These are phyloP conservation scores for Wickerhamiella hasegawae DNA, from an alignment of 805 yeast species.

Conservation along the genomic window DNA sequence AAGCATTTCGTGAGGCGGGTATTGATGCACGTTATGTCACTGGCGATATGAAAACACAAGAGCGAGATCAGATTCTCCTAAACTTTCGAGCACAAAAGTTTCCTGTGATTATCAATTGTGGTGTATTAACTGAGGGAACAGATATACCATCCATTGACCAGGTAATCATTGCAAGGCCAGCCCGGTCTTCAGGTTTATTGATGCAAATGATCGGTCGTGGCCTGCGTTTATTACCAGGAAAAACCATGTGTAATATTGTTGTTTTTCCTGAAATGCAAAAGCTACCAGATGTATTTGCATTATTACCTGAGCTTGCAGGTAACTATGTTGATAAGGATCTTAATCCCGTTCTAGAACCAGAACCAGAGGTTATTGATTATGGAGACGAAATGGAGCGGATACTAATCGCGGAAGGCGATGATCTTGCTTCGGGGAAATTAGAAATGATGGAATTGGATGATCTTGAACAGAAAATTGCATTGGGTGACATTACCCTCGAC, in stretches of 20 bases:
- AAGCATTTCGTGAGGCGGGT: constrained; percentile 39
- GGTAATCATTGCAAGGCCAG: constrained; percentile 63
- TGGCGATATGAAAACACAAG: constrained; percentile 39
- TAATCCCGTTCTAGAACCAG: not conserved
- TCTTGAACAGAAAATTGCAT: too few species aligned
- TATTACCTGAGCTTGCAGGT: too few species aligned
- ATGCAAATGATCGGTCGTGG: constrained; percentile 92
- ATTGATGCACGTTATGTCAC: constrained; percentile 58
- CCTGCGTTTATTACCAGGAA: constrained; percentile 43
- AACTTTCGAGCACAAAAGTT: constrained; percentile 48
- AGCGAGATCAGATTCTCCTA: constrained; percentile 35
- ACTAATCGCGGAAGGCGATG: too few species aligned
- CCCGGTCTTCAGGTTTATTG: constrained; percentile 52
- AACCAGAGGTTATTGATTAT: not conserved
- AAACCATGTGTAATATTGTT: constrained; percentile 52
- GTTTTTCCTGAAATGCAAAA: constrained; percentile 8
- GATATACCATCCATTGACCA: constrained; percentile 84
- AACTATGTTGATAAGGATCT: not conserved
- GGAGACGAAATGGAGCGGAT: too few species aligned
- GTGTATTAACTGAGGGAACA: constrained; percentile 86
- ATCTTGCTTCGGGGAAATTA: too few species aligned
- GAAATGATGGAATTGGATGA: too few species aligned
- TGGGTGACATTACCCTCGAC: too few species aligned
- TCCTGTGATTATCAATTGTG: constrained; percentile 71
- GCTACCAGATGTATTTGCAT: too few species aligned